Evolutionary conservation across 495 filamentous ascomycete species (phyloP).

Genomic region (Penicillium ochrochloron): DNA sequence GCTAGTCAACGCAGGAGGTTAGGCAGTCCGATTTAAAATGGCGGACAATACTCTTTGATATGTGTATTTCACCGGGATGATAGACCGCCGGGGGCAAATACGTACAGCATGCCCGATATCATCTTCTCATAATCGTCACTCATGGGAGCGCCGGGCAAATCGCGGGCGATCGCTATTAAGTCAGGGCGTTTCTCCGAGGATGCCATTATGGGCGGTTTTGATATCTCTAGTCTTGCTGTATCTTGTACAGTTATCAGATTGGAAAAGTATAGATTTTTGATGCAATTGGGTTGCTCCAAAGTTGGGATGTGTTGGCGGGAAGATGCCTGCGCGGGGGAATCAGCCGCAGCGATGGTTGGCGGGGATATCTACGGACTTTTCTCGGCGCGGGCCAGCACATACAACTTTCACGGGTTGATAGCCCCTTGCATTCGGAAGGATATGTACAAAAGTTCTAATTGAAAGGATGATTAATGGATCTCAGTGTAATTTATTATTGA

Average conservation of each 20-base stretch:
- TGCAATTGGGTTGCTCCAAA: not conserved
- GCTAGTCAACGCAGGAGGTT: conserved; percentile 17
- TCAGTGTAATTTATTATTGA: not conserved
- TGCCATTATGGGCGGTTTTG: conserved; percentile 34
- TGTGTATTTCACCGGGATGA: not conserved
- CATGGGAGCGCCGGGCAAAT: conserved; percentile 45
- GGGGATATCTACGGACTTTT: not conserved
- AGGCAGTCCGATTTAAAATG: not conserved
- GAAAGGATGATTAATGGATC: not conserved
- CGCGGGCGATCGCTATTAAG: conserved; percentile 49
- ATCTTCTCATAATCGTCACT: conserved; percentile 59
- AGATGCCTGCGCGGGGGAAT: not conserved
- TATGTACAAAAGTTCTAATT: not conserved
- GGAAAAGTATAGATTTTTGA: not conserved
- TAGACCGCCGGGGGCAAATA: conserved; percentile 21
- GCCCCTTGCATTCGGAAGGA: not conserved
- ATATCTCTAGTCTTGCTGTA: not conserved
- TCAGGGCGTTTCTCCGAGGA: conserved; percentile 47
- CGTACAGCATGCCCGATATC: conserved; percentile 56
- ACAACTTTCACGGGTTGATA: not conserved
- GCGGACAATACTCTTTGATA: not conserved
- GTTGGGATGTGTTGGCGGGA: not conserved
- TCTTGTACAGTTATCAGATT: not conserved
- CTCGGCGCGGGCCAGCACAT: not conserved
- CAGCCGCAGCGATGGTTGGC: not conserved